These are phyloP conservation scores for Chlorokybus atmophyticus DNA, from an alignment of 139 green algal genomes.

Conservation along the genomic window DNA sequence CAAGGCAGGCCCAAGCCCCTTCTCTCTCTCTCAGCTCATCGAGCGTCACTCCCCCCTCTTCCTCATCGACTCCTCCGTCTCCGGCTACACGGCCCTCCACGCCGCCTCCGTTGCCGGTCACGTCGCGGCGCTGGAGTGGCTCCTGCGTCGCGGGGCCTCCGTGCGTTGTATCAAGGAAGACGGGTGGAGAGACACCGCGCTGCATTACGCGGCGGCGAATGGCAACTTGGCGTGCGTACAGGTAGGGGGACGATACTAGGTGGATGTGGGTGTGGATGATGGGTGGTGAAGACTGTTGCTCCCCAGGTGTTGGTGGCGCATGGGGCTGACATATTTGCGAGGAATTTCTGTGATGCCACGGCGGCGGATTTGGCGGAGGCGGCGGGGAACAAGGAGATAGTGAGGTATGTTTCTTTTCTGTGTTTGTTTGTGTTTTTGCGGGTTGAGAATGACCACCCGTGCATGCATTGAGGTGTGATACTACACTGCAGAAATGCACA, in stretches of 20 bases:
- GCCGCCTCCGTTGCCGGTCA: not conserved
- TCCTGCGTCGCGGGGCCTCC: not conserved
- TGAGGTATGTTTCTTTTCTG: not conserved
- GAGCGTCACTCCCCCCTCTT: constrained; percentile 4
- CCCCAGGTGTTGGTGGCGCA: not conserved
- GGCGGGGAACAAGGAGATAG: constrained; percentile 1
- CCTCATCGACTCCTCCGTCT: not conserved
- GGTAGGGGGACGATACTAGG: no score
- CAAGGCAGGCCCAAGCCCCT: no score
- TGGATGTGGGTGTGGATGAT: no score
- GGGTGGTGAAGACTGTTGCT: no score
- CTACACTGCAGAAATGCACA: no score
- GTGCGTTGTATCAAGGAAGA: constrained; percentile 7
- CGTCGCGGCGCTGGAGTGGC: constrained; percentile 11
- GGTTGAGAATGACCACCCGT: no score
- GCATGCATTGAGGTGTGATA: no score
- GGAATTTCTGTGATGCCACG: constrained; percentile 5
- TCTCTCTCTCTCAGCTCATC: no score
- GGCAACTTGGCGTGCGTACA: constrained; percentile 7
- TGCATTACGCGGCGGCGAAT: constrained; percentile 18
- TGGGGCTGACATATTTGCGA: constrained; percentile 7
- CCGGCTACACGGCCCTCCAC: constrained; percentile 8
- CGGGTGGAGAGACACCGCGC: constrained; percentile 10
- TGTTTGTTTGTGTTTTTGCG: no score
- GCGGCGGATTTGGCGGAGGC: constrained; percentile 4